Evolutionary conservation across 2,329 filamentous ascomycete genomes (phyloP), one percentile per base, ranked within the genome.

Genomic region (Fusarium cicatricum): DNA sequence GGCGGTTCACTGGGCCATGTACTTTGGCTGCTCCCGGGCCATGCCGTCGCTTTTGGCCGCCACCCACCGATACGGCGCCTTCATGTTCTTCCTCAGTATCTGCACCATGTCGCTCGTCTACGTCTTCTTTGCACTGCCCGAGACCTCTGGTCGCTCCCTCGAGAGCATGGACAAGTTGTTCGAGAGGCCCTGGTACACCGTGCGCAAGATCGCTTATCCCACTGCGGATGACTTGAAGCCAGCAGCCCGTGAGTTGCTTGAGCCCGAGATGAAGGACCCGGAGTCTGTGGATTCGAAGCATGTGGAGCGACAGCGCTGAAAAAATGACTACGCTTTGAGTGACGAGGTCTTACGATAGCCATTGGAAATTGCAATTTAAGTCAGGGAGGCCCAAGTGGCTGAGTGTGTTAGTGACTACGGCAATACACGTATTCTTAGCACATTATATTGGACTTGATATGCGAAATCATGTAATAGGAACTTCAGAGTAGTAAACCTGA

Each of bases 1-100:
- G 76, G 75, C 74, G 14, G 74, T 79, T 23, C 77, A 80, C 19
- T 80, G 71, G 71, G 69, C 66, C 0, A 70, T 70, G 19, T 73
- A 74, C 47, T 74, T 74, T 37, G 72, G 71, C 1, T 72, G 71
- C 34, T 73, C 72, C 0, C 64, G 66, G 0, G 70, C 72, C 2
- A 74, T 74, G 71, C 72, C 71, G 2, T 72, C 69, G 1, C 63
- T 74, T 1, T 39, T 74, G 9, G 70, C 69, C 3, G 71, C 71
- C 0, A 74, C 71, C 0, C 45, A 73, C 3, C 60, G 70, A 2
- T 72, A 67, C 7, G 71, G 71, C 0, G 69, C 71, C 3, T 73
- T 73, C 15, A 58, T 68, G 17, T 72, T 73, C 16, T 73, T 72
- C 44, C 52, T 64, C 0, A 55, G 52, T 12, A 71, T 74, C 11